Evolutionary conservation across 192 early-diverging fungal species (phyloP), one percentile per base, ranked within the genome.

Genomic region (Spinellus fusiger): DNA sequence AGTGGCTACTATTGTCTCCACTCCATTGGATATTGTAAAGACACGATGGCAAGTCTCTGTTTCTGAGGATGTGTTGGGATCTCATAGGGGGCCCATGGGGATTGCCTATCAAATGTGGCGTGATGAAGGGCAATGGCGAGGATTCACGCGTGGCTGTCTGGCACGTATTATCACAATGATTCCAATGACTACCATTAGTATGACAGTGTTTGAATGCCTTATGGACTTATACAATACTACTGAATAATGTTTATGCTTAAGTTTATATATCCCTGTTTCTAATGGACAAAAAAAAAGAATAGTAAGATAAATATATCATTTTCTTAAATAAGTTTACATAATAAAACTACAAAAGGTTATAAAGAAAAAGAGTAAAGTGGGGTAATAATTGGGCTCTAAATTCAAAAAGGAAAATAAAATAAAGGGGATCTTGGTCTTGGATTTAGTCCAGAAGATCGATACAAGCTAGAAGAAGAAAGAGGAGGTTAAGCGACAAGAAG

Each of bases 11-110:
- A 76, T 74, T 2, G 46, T 92, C 0, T 84, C 84, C 2, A 91
- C 91, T 59, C 71, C 79, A 4, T 60, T 86, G 0, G 91, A 93
- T 66, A 78, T 93, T 9, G 79, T 93, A 46, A 93, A 93, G 64
- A 93, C 91, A n/a, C 79, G 88, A 6, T 81, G 83, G 75, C 91
- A 93, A 66, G 73, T 85, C 37, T 76, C 77, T 5, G 60, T 62
- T 8, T 40, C 71, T 8, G 66, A 68, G 32, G 28, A 69, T 52
- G 66, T 58, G 2, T 5, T 44, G 18, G 22, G 16, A 6, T 73
- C 66, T 55, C 28, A 65, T 4, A 56, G 57, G 12, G 72, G 77
- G 4, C 70, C 81, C 0, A 32, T 62, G 1, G 49, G 56, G 10
- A 80, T 85, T 33, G 62, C 75, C 5, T 38, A 62, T 22, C 63